Evolutionary conservation across 1,139 yeast species (phyloP), one percentile per base, ranked within the genome.

Genomic region (Magnusiomyces suaveolens): DNA sequence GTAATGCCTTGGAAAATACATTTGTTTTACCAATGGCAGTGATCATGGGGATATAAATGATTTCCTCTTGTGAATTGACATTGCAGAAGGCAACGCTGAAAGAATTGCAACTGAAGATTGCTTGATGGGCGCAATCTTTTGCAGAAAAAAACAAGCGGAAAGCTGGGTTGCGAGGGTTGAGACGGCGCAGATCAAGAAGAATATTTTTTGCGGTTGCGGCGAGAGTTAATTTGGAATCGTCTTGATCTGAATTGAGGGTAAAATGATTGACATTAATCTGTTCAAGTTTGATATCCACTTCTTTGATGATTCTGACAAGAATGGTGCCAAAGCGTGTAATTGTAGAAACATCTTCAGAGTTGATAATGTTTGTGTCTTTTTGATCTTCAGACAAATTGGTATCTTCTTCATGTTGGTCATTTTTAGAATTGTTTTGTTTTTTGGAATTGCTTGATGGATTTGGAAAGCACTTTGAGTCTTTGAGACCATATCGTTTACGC

Each of bases 101-200:
- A 6, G 75, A 69, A n/a, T 71, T 66, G 12, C 70, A 60, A 10
- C 73, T 62, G 53, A 70, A 60, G 14, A 72, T 66, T 2, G 72
- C 71, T 59, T 73, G 76, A 57, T 73, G 76, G 4, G 76, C 75
- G 25, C 63, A 59, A 47, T 70, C 73, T 20, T 59, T 61, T 8
- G 63, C 64, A 1, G 64, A 60, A 57, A 71, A 73, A 43, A 67
- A 61, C 55, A 73, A 63, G 57, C 69, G 65, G 60, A 72, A 72
- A 2, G 74, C 74, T 8, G 75, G 73, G 48, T 67, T 66, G 44
- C 64, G 62, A 14, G 74, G 66, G 54, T 69, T 71, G 54, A 73
- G 65, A 1, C 75, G 63, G 38, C 74, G 60, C 24, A 72, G 50
- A 51, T 72, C 75, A 41, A 73, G 56, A 14, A 66, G 64, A 51